Base-by-base conservation (phyloP, 352 stramenopile genomes). In the Heterotrichella gracilis region DNA sequence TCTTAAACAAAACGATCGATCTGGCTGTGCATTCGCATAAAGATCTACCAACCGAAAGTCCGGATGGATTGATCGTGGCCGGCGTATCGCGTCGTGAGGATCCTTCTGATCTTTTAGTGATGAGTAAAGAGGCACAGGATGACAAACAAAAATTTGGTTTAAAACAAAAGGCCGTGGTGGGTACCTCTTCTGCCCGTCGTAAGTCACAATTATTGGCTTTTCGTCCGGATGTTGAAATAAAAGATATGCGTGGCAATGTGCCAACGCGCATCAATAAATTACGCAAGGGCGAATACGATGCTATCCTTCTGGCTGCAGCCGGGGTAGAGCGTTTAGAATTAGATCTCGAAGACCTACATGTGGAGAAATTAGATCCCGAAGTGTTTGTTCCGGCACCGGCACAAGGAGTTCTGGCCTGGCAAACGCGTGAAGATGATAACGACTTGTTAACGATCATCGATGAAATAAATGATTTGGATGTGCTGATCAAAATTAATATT, bases 391-490 rank as follows among this genome's bases (percentile, higher is more conserved):
- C 32, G 9, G 32, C 32, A 9, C 32, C 32, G 9, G 32, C 32
- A n/a, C 32, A 53, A n/a, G 32, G 32, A 9, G 32, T 53, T 53
- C 32, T 53, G 9, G 32, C 32, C 32, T 53, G 32, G 32, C 32
- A 53, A 53, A 53, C 32, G 9, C 9, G 32, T 9, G 32, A 53
- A n/a, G 32, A 53, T 53, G 32, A 53, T 53, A n/a, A 53, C n/a
- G 32, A 53, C 9, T n/a, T 53, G 32, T n/a, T 53, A n/a, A n/a
- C 9, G 32, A n/a, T 53, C n/a, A 53, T 53, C 32, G 32, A 53
- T 53, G 32, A 53, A 53, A 53, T 53, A 53, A 53, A n/a, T n/a
- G 32, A 53, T n/a, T n/a, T 53, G 32, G 32, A 53, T 53, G 32
- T 53, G 32, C n/a, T 53, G n/a, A 53, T 53, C 32, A 53, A 53